phyloP scores from a whole-genome alignment of 2,329 filamentous ascomycete species.

The Cucurbitaria berberidis region DNA sequence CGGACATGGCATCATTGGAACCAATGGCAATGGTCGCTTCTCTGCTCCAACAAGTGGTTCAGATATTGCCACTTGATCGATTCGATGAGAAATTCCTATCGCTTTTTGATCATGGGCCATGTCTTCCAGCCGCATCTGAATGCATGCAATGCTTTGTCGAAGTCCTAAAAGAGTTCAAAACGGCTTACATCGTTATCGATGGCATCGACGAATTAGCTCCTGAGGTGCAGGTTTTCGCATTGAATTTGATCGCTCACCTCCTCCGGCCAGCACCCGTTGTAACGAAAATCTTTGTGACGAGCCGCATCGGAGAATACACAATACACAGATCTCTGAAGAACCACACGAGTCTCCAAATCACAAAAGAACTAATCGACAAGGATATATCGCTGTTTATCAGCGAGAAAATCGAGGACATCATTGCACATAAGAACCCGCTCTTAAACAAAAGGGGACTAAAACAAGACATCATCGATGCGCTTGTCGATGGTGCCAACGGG shows the following conservation, averaged over 20 bases:
- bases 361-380: not conserved
- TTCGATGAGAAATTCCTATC: conserved; percentile 13
- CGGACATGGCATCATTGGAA: conserved; percentile 16
- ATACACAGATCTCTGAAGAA: conserved; percentile 4
- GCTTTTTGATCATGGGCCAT: conserved; percentile 1
- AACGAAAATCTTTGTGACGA: conserved; percentile 20
- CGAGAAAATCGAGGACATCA: conserved; percentile 2
- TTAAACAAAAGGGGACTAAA: conserved; percentile 8
- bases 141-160: not conserved
- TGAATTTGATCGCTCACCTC: conserved; percentile 5
- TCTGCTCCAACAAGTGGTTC: conserved; percentile 21
- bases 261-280: not conserved
- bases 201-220: conserved; percentile 21
- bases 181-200: conserved; percentile 17
- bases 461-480: conserved; percentile 13
- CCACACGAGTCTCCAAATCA: conserved; percentile 6
- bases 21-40: conserved; percentile 6
- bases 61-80: conserved; percentile 2
- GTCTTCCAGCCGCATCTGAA: not conserved
- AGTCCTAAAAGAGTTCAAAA: conserved; percentile 5
- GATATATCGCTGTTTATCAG: conserved; percentile 20
- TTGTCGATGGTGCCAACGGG: conserved; percentile 18
- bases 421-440: conserved; percentile 3
- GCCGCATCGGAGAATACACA: conserved; percentile 17
- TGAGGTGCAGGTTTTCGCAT: conserved; percentile 3